Evolutionary conservation across 441 rosid genomes (phyloP).

Genomic region (Jatropha podagrica): DNA sequence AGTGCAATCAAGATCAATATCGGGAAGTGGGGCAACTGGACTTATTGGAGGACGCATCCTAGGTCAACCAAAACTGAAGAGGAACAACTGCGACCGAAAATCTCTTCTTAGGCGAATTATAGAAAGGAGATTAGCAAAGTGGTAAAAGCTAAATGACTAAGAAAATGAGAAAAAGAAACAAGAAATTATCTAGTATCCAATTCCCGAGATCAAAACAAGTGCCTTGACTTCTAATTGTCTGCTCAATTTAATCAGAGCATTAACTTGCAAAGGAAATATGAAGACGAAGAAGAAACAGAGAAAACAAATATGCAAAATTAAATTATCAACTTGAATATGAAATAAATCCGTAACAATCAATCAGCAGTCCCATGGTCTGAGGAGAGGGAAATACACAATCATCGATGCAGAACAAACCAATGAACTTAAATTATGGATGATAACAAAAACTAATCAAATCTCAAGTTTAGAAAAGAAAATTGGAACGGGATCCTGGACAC

Average conservation of each 20-base stretch:
- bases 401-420: background rate
- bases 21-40: conserved; percentile 15
- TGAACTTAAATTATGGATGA: background rate
- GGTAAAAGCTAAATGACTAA: background rate
- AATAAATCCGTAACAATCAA: no score
- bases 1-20: conserved; percentile 26
- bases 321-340: no score
- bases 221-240: no score
- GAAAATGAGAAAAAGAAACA: background rate
- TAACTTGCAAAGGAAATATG: no score
- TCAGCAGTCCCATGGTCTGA: no score
- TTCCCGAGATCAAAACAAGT: no score
- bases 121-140: conserved; percentile 10
- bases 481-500: background rate
- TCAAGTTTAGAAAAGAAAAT: background rate
- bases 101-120: conserved; percentile 9
- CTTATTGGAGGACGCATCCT: conserved; percentile 33
- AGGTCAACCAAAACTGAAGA: conserved; percentile 10
- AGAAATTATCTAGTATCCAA: no score
- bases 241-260: no score
- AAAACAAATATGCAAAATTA: no score
- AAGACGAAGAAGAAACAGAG: no score
- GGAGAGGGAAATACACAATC: no score
- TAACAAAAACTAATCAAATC: background rate
- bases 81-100: conserved; percentile 3